Conservation (phyloP, 441 rosid species). For the Erodium moschatum region DNA sequence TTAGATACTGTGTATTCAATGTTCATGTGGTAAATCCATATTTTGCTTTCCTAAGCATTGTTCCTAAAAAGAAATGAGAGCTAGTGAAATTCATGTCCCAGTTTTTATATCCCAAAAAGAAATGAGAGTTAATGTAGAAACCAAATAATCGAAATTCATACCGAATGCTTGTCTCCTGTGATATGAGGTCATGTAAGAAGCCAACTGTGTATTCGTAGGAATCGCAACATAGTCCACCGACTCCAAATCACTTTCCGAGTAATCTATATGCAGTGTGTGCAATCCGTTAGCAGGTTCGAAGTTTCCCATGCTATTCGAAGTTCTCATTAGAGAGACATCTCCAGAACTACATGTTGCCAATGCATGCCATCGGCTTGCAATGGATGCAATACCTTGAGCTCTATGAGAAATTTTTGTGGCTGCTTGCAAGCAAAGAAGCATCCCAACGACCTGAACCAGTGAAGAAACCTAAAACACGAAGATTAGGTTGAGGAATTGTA, state of each 20-base stretch:
- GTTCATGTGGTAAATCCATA: not conserved
- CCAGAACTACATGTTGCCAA: constrained; percentile 48
- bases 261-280: constrained; percentile 29
- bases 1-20: not conserved
- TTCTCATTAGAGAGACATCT: constrained; percentile 46
- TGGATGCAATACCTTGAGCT: constrained; percentile 66
- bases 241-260: constrained; percentile 74
- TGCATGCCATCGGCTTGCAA: constrained; percentile 87
- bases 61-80: not conserved
- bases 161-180: constrained; percentile 84
- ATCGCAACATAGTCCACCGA: constrained; percentile 56
- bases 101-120: too few species aligned
- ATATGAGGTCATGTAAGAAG: constrained; percentile 62
- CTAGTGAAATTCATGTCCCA: too few species aligned
- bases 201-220: constrained; percentile 52
- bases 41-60: not conserved
- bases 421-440: constrained; percentile 70
- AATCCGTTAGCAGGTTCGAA: constrained; percentile 32
- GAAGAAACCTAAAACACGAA: constrained; percentile 53
- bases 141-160: constrained; percentile 24
- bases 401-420: constrained; percentile 85
- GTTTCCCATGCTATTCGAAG: constrained; percentile 38
- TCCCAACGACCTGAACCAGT: constrained; percentile 81
- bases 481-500: not conserved
- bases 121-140: not conserved